Evolutionary conservation across 139 green algal genomes (phyloP).

Genomic region (Chlamydomonas sp.): DNA sequence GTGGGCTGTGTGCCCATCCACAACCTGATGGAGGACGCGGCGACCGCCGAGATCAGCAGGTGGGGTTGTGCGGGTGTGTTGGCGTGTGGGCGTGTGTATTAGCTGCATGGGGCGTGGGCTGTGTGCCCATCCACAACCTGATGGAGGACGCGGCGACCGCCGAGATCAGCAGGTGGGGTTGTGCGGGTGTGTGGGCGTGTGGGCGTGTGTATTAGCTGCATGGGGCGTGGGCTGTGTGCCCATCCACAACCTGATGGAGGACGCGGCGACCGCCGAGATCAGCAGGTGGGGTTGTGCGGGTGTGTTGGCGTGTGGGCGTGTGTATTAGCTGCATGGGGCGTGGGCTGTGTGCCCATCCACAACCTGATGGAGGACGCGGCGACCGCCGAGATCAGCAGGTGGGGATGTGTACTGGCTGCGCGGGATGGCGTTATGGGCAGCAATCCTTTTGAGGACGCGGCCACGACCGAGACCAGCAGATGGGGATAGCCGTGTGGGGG

Average conservation of each 20-base stretch:
- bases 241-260: constrained; percentile 94
- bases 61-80: constrained; percentile 1
- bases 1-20: constrained; percentile 89
- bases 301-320: not conserved
- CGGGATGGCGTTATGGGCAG: not conserved
- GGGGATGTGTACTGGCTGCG: not conserved
- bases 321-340: not conserved
- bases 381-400: constrained; percentile 87
- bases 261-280: constrained; percentile 93
- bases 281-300: constrained; percentile 41
- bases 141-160: constrained; percentile 95
- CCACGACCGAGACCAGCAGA: too few species aligned
- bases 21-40: constrained; percentile 94
- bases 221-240: constrained; percentile 53
- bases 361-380: constrained; percentile 94
- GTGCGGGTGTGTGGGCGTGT: not conserved
- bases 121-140: constrained; percentile 86
- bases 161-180: constrained; percentile 75
- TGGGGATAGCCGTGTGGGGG: too few species aligned
- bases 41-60: constrained; percentile 89
- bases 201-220: not conserved
- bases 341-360: constrained; percentile 75
- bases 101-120: not conserved
- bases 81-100: not conserved
- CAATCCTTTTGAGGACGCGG: too few species aligned